A percentile compares a stretch with the other conserved stretches of the same genome.
These are phyloP conservation scores for Rhizopus sp. DNA, from an alignment of 371 early-diverging fungal species.

Conservation along the genomic window DNA sequence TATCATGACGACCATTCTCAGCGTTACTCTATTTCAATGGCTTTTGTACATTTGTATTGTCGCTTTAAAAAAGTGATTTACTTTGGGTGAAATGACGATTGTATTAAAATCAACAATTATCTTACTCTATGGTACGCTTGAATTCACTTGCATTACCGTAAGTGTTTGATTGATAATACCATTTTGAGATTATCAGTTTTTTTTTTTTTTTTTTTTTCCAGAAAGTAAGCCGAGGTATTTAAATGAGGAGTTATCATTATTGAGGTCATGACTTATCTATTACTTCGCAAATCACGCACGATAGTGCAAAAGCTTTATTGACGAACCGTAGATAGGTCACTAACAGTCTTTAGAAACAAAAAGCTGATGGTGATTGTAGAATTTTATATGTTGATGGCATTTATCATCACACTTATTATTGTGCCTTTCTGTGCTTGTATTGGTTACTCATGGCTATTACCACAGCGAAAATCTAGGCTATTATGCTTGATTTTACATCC, in stretches of 20 bases:
- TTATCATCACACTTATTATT: slow-evolving; percentile 46
- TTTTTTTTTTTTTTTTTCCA: slow-evolving; percentile 27
- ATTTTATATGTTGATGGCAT: slow-evolving; percentile 39
- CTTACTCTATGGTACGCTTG: slow-evolving; percentile 43
- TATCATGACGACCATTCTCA: slow-evolving; percentile 26
- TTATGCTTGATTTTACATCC: slow-evolving; percentile 47
- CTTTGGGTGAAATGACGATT: slow-evolving; percentile 69
- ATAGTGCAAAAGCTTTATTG: slow-evolving; percentile 53
- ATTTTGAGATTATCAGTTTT: no score
- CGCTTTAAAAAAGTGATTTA: slow-evolving; percentile 58
- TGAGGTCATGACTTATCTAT: slow-evolving; percentile 55
- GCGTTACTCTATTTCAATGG: slow-evolving; percentile 43
- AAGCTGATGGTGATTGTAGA: slow-evolving; percentile 33
- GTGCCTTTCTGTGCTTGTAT: slow-evolving; percentile 60
- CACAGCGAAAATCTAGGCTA: slow-evolving; percentile 60
- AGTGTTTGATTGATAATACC: slow-evolving; percentile 1
- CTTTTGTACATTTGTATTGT: slow-evolving; percentile 45
- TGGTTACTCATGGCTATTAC: slow-evolving; percentile 58
- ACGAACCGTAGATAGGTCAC: slow-evolving; percentile 21
- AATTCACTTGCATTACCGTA: slow-evolving; percentile 32
- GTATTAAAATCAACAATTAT: slow-evolving; percentile 62
- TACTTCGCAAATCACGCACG: slow-evolving; percentile 54
- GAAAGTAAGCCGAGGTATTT: slow-evolving; percentile 29
- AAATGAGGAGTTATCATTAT: slow-evolving; percentile 67
- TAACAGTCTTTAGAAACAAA: slow-evolving; percentile 18